Base-by-base conservation (phyloP, 805 yeast species). In the Sugiyamaella valdiviana region DNA sequence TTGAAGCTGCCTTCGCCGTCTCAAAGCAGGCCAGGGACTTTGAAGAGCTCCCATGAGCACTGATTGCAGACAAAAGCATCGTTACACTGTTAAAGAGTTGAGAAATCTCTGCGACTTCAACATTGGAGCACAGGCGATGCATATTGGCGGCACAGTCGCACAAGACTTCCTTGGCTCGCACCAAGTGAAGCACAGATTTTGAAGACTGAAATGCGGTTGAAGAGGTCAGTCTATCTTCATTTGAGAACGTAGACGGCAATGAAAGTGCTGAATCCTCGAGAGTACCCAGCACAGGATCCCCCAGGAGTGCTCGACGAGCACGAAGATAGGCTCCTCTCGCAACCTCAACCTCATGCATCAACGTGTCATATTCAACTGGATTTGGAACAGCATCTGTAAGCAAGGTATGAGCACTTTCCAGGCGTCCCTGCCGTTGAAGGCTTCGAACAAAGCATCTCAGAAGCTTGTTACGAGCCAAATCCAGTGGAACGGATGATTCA, bases 201-300 rank as follows among this genome's bases (percentile, higher is more conserved):
- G 35, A 15, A 32, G 37, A 47, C 29, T 41, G 5, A 12, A 26
- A 6, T 21, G 35, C 6, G 15, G 22, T 3, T 16, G n/a, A 12
- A 4, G 20, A 15, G 3, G 20, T 16, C 14, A 12, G 3, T 6
- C 17, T 22, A 12, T 4, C 19, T 19, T 39, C 29, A 2, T 6
- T 14, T 5, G 14, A 19, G 5, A 23, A 29, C 24, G 22, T 58
- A 2, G 74, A 66, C 0, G 80, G 79, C 7, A 73, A 59, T 0
- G 77, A 70, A 46, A 76, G 59, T 0, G 76, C 78, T 0, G 81
- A 74, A 35, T 78, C 82, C 43, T 68, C 74, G 39, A 77, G 53
- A 5, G 73, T 70, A 3, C 76, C 72, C 41, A 73, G 69, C 26
- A 74, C 70, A 0, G 83, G 81, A 57, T 78, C 80, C 15, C 53